phyloP scores from a whole-genome alignment of 2,329 filamentous ascomycete genomes.

The Neonectria coccinea region DNA sequence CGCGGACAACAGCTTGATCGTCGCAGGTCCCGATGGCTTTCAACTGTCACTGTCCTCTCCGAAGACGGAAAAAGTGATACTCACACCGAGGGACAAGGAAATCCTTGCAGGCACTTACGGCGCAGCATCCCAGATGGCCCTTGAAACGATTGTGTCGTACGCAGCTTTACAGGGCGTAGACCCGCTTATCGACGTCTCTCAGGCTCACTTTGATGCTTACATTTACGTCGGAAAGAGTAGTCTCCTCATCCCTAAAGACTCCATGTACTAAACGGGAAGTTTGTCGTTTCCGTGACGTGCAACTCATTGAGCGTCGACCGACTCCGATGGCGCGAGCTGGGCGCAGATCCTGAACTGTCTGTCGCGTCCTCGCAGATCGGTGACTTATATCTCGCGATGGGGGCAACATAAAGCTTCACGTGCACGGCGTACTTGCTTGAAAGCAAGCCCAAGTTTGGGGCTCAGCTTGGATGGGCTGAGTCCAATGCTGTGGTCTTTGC shows the following conservation, averaged over 20 bases:
- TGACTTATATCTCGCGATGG: slow-evolving; percentile 36
- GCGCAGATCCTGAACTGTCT: slow-evolving; percentile 26
- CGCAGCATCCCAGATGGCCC: slow-evolving; percentile 24
- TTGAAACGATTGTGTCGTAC: slow-evolving; percentile 34
- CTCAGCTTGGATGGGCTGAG: slow-evolving; percentile 37
- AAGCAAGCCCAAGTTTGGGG: slow-evolving; percentile 23
- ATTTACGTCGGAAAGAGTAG: slow-evolving; percentile 33
- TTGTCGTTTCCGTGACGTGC: slow-evolving; percentile 33
- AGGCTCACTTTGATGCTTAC: slow-evolving; percentile 44
- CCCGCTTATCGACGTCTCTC: slow-evolving; percentile 35
- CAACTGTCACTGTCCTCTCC: background rate
- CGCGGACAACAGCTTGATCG: background rate
- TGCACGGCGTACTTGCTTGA: slow-evolving; percentile 41
- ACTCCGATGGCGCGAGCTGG: slow-evolving; percentile 34
- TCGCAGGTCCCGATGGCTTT: background rate
- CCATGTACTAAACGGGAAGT: slow-evolving; percentile 31
- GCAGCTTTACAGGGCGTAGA: slow-evolving; percentile 29
- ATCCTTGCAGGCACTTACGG: slow-evolving; percentile 29
- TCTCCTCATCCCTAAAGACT: slow-evolving; percentile 28
- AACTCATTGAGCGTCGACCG: slow-evolving; percentile 37
- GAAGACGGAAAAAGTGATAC: background rate
- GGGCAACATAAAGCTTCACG: slow-evolving; percentile 29
- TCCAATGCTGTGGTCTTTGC: slow-evolving; percentile 40
- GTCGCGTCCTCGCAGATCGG: slow-evolving; percentile 28
- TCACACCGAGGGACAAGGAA: slow-evolving; percentile 27